Percentiles rank a stretch among this genome's conserved stretches.
These are phyloP conservation scores for Cryptosporidium canis DNA, from an alignment of 169 alveolate species.

Conservation along the genomic window DNA sequence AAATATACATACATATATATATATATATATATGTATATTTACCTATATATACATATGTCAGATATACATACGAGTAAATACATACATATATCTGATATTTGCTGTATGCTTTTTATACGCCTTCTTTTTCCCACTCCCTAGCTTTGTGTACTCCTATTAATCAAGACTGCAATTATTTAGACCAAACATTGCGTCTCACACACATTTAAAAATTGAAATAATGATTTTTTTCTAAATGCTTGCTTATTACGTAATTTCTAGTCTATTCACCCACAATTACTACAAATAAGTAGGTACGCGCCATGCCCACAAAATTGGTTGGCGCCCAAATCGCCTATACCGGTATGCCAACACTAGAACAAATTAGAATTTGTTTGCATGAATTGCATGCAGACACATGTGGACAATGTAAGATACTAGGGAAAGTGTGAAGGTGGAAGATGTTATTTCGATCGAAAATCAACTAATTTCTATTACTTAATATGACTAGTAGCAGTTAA, in stretches of 20 bases:
- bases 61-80: too few relatives aligned
- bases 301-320: not conserved
- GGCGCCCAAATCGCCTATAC: not conserved
- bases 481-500: not conserved
- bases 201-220: not conserved
- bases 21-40: not conserved
- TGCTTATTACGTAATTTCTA: slow-evolving; percentile 9
- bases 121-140: slow-evolving; percentile 6
- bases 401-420: not conserved
- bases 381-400: not conserved
- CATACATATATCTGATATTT: too few relatives aligned
- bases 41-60: not conserved
- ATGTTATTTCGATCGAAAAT: not conserved
- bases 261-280: slow-evolving; percentile 21
- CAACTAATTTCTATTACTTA: not conserved
- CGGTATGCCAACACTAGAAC: not conserved
- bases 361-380: not conserved
- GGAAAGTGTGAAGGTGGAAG: not conserved
- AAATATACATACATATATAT: not conserved
- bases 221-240: not conserved
- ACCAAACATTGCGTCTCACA: slow-evolving; percentile 67
- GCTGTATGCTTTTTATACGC: not conserved
- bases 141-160: not conserved
- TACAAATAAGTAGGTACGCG: not conserved
- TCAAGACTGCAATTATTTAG: slow-evolving; percentile 27